Base-by-base conservation (phyloP, 1,284 basidiomycete species). In the Amylostereum areolatum region DNA sequence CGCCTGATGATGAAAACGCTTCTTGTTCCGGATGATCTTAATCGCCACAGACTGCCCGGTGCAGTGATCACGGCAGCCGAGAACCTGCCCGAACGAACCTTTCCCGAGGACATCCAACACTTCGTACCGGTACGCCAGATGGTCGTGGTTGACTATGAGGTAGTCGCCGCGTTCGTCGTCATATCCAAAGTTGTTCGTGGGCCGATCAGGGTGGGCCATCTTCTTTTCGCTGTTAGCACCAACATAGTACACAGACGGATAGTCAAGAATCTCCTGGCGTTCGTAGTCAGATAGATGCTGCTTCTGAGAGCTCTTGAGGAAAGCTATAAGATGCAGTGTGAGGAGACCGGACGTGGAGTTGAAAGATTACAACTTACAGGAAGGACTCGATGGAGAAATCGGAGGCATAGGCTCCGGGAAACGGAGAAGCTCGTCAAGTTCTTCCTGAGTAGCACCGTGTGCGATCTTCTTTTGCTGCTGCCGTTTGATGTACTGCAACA, bases 1-100 rank as follows among this genome's bases (percentile, higher is more conserved):
- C 3, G 97, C 97, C 68, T 99, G 97, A 61, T 97, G 92, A 66
- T 99, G 96, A 77, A 99, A 99, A 41, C 97, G 80, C 70, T 98
- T 98, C 79, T 98, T 99, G 75, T 99, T 99, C 35, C 97, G 84
- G 59, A 99, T 99, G 58, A 99, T 97, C 77, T 99, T 99, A 75
- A 99, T 87, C 5, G 97, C 97, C 12, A 98, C 92, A 31, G 92
- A 95, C 58, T 92, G 81, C 10, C 97, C 97, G n/a, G 94, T 94
- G 65, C 86, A 88, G 68, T 99, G 93, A 68, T 99, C 97, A 36
- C 93, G 85, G 68, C 96, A 99, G 63, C 93, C 89, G 25, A 99
- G 70, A 11, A 99, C 97, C 65, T 99, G 97, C 11, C 97, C 97
- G 58, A 99, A 99, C 6, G 96, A 98, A 28, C 97, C 97, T 67